phyloP scores from a whole-genome alignment of 306 rosid genomes.

The Dryas alaskensis region DNA sequence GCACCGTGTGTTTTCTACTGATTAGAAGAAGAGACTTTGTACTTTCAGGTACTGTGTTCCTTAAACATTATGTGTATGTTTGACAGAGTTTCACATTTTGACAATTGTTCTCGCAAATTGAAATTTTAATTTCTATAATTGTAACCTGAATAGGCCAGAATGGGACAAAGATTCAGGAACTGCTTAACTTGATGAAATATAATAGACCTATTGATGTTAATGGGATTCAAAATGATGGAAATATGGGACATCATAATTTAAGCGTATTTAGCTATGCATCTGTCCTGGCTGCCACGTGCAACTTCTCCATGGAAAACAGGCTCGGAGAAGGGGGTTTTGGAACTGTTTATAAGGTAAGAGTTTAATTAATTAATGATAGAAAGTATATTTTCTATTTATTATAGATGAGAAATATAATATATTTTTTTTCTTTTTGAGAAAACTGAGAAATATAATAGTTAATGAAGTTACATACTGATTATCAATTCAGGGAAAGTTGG shows the following conservation, averaged over 20 bases:
- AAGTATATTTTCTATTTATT: too few relatives aligned
- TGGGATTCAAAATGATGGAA: neutral
- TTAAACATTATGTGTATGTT: too few relatives aligned
- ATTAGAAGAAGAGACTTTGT: neutral
- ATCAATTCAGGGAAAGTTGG: constrained; percentile 12
- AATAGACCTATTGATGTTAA: neutral
- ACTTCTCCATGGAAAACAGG: constrained; percentile 19
- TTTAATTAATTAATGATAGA: neutral
- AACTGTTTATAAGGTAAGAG: constrained; percentile 34
- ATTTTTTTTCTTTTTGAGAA: neutral
- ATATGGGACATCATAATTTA: neutral
- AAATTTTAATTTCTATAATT: neutral
- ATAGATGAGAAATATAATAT: too few relatives aligned
- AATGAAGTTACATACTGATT: neutral
- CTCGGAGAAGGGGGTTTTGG: constrained; percentile 43
- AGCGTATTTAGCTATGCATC: constrained; percentile 8
- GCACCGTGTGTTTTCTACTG: neutral
- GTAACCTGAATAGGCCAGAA: neutral
- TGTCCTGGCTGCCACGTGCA: constrained; percentile 26
- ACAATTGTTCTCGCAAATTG: neutral
- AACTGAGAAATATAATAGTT: too few relatives aligned
- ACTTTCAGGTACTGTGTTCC: neutral
- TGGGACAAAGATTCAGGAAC: neutral
- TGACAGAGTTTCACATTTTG: neutral
- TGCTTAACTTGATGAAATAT: neutral